Evolutionary conservation across 805 yeast genomes (phyloP).

Genomic region (Candida dajiaensis): DNA sequence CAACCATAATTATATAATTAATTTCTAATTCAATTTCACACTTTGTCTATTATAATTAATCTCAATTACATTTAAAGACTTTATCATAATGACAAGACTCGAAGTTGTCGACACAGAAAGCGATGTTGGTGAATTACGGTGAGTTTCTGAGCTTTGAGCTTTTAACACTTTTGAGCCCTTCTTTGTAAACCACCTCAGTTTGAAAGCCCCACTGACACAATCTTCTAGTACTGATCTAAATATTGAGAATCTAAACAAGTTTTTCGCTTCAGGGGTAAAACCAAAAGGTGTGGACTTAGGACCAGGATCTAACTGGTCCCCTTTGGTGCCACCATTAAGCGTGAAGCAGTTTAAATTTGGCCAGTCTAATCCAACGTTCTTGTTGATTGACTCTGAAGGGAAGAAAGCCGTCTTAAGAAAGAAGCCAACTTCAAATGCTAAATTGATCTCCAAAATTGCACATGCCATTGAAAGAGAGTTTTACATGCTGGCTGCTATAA

Average conservation of each 20-base stretch:
- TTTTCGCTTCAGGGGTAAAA: conserved; percentile 13
- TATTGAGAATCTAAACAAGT: conserved; percentile 19
- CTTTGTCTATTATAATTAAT: no score
- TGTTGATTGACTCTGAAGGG: conserved; percentile 35
- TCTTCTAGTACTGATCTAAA: conserved; percentile 24
- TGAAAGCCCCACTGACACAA: not conserved
- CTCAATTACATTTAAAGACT: no score
- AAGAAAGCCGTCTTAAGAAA: conserved; percentile 44
- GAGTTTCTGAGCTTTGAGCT: not conserved
- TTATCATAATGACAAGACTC: not conserved
- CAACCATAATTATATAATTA: no score
- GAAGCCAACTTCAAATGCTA: conserved; percentile 46
- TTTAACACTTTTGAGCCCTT: no score
- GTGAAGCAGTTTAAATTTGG: conserved; percentile 55
- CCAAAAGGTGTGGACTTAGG: conserved; percentile 15
- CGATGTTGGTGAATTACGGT: conserved; percentile 23
- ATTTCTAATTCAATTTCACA: not conserved
- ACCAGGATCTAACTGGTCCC: conserved; percentile 17
- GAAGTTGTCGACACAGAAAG: conserved; percentile 20
- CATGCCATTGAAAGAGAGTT: conserved; percentile 62
- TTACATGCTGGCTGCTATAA: conserved; percentile 38
- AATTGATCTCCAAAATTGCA: conserved; percentile 48
- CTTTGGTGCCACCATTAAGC: conserved; percentile 24
- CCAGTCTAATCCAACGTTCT: conserved; percentile 60
- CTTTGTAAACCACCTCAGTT: no score